Base-by-base conservation (phyloP, 1,284 basidiomycete species). In the Fomitopsis schrenkii region DNA sequence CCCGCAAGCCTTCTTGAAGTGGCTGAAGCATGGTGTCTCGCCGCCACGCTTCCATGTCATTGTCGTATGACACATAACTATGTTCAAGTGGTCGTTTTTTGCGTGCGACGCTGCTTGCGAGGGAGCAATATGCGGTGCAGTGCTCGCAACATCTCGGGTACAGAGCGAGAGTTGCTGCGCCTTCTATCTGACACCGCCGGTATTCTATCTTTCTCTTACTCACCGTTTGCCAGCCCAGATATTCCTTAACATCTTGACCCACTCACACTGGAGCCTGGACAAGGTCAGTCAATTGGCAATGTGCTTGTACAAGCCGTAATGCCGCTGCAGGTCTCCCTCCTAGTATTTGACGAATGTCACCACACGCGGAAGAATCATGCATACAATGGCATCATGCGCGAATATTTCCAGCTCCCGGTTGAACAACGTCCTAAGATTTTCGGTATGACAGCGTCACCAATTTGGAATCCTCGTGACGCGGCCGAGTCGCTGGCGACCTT, bases 371-470 rank as follows among this genome's bases (percentile, higher is more conserved):
- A 91, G 72, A 90, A 89, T 59, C 89, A 94, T 68, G 87, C 91
- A 0, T 93, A 92, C 67, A 91, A 90, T 65, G 82, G 82, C 22
- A 91, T 94, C 61, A 88, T 94, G 86, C 82, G 83, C 22, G 87
- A 91, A 73, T 94, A 93, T 72, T 83, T 83, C 64, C 80, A 85
- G 57, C 76, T 79, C 52, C 74, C 81, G 41, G 62, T 68, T 1
- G 52, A 74, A 3, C 68, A 76, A 12, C 80, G 90, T 19, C 93
- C 93, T 2, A 93, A 89, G 70, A 80, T 95, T n/a, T 91, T 95
- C 66, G 93, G 93, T 5, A 89, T 95, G 86, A 95, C 93, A 0
- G 93, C 93, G 0, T 93, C 90, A 28, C 92, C 93, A 0, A 84
- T 93, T 35, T 93, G 88, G 87, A 90, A 91, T 66, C 79, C 83